Conservation (phyloP, 345 rosid species). For the Salix caprea region DNA sequence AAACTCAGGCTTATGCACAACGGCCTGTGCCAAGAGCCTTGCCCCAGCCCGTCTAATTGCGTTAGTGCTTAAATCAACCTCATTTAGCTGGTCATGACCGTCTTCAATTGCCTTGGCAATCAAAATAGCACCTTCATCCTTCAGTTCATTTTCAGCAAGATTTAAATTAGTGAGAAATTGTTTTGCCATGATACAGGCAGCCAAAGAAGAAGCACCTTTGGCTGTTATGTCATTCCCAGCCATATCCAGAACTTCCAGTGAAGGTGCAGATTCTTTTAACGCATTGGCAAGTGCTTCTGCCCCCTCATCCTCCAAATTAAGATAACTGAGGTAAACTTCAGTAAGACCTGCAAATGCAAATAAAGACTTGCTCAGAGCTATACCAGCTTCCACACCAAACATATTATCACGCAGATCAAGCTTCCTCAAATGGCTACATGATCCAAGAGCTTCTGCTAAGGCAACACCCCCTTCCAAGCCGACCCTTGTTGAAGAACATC, state of each 20-base stretch:
- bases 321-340: conserved; percentile 74
- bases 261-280: conserved; percentile 65
- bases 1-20: conserved; percentile 20
- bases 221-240: conserved; percentile 87
- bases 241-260: conserved; percentile 73
- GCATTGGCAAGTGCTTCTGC: conserved; percentile 59
- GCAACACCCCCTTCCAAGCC: conserved; percentile 74
- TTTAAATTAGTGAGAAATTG: conserved; percentile 57
- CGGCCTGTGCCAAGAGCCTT: conserved; percentile 29
- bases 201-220: conserved; percentile 54
- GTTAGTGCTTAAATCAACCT: conserved; percentile 32
- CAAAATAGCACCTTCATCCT: conserved; percentile 68
- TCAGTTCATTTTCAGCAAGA: conserved; percentile 83
- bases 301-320: conserved; percentile 85
- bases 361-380: conserved; percentile 65
- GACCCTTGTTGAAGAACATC: conserved; percentile 88
- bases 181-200: conserved; percentile 62
- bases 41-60: conserved; percentile 32
- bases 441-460: conserved; percentile 67
- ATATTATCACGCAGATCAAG: conserved; percentile 91
- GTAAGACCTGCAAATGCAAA: conserved; percentile 48
- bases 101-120: conserved; percentile 27
- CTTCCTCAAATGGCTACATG: conserved; percentile 56
- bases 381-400: conserved; percentile 78
- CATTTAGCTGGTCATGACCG: conserved; percentile 28